These are phyloP conservation scores for Trypethelium eluteriae DNA, from an alignment of 495 filamentous ascomycete species.

Conservation along the genomic window DNA sequence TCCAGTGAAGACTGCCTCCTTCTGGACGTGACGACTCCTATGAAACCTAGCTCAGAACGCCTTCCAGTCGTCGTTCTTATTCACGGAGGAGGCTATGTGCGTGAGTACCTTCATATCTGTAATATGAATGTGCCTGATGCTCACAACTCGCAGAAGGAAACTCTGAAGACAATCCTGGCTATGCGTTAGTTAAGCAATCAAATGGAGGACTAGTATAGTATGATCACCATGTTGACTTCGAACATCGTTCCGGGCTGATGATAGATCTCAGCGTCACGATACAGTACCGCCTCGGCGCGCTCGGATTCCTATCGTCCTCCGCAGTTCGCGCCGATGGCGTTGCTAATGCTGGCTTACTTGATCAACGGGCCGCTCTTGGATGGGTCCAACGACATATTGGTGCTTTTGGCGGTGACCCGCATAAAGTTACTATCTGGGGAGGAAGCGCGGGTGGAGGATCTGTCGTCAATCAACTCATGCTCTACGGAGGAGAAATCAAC, in stretches of 20 bases:
- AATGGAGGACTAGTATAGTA: neutral
- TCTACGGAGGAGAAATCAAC: too few relatives aligned
- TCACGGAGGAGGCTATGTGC: constrained; percentile 13
- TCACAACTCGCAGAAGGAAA: neutral
- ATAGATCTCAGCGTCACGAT: too few relatives aligned
- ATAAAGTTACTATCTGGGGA: constrained; percentile 57
- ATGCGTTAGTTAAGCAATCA: constrained; percentile 15
- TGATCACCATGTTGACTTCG: neutral
- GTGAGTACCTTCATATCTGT: neutral
- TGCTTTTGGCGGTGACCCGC: constrained; percentile 61
- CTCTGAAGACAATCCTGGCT: constrained; percentile 15
- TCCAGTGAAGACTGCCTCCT: constrained; percentile 11
- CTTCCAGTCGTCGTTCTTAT: constrained; percentile 14
- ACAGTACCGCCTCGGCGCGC: constrained; percentile 44
- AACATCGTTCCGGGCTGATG: too few relatives aligned
- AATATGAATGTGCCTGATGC: neutral
- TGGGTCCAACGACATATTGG: constrained; percentile 65
- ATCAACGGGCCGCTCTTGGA: constrained; percentile 60
- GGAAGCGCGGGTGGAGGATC: constrained; percentile 60
- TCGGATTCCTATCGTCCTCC: constrained; percentile 52
- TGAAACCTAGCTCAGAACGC: neutral
- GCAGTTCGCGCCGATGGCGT: constrained; percentile 42
- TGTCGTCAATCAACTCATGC: constrained; percentile 50
- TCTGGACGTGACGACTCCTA: constrained; percentile 11
- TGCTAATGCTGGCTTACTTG: constrained; percentile 57